Evolutionary conservation across 768 basidiomycete species (phyloP).

Genomic region (Calocera cornea): DNA sequence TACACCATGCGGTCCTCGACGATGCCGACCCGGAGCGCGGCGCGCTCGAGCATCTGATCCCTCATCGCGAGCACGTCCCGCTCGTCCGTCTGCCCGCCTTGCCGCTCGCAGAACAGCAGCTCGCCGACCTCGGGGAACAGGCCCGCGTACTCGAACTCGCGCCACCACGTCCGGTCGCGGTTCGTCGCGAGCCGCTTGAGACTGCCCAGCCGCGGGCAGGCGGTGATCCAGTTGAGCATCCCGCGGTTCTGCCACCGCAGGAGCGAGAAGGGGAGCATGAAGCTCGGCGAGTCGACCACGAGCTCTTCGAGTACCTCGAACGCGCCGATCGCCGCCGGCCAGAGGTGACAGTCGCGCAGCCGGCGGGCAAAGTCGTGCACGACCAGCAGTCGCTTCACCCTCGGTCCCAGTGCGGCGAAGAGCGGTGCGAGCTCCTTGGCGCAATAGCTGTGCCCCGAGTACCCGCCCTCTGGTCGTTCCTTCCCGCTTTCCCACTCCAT

Average conservation of each 20-base stretch:
- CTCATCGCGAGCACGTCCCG: neutral
- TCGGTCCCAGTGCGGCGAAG: neutral
- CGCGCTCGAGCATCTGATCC: neutral
- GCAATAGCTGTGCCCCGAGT: neutral
- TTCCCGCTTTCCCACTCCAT: neutral
- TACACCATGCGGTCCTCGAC: conserved; percentile 1
- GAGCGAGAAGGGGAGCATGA: neutral
- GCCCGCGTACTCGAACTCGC: neutral
- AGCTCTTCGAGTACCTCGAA: conserved; percentile 1
- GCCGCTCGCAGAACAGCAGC: neutral
- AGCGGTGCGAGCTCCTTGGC: conserved; percentile 2
- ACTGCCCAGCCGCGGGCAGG: neutral
- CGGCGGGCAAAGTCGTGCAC: conserved; percentile 1
- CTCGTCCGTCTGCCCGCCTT: conserved; percentile 2
- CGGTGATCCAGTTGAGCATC: neutral
- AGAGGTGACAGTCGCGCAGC: neutral
- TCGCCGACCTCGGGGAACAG: neutral
- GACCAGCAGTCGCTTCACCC: neutral
- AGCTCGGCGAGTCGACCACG: neutral
- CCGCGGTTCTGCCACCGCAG: neutral
- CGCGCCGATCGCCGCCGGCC: neutral
- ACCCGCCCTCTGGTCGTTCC: neutral
- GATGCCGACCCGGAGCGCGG: neutral
- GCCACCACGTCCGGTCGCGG: conserved; percentile 2
- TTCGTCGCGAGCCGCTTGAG: neutral